Base-by-base conservation (phyloP, 148 eudicot genomes). In the Tetragonia tetragonoides region DNA sequence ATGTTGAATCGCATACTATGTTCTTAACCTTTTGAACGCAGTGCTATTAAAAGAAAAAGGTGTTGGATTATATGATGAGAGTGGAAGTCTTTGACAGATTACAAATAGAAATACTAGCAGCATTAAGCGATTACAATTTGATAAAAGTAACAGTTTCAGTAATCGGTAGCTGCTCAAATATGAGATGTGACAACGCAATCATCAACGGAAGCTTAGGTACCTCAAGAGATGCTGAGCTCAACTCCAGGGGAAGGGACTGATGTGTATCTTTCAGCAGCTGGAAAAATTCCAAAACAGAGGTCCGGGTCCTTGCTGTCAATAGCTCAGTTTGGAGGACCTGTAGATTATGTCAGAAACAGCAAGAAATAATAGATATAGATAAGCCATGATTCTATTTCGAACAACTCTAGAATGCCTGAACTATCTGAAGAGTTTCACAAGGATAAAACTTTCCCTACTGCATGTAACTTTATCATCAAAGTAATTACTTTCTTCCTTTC, bases 241-340 rank as follows among this genome's bases (percentile, higher is more conserved):
- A 78, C 87, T 91, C 97, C 56, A 56, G 70, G 59, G 93, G 89
- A 73, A 87, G 85, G 71, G 68, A 54, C 54, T 86, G 82, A 68
- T 78, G 87, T 38, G 84, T 87, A 84, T 92, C 87, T 83, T 88
- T 89, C 79, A 95, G 79, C 81, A 78, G 75, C 82, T 89, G 87
- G 23, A 91, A 87, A 18, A 93, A 83, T 64, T 87, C 90, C 76
- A 90, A 76, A 46, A 84, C 85, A 76, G 77, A 86, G 68, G 79
- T 73, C 84, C 79, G 84, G 28, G 87, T 77, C 85, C 87, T 93
- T 18, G 83, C 72, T 24, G 85, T 87, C 79, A 90, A 80, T 20
- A 81, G 77, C 76, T 95, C 97, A 86, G 86, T 86, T 88, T 89
- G 94, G 81, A 90, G 85, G 82, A 89, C 94, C 99, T 95, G 76